Percentiles rank a stretch among this genome's conserved stretches.
These are phyloP conservation scores for Lantana camara DNA, from an alignment of 257 asterid species.

Conservation along the genomic window DNA sequence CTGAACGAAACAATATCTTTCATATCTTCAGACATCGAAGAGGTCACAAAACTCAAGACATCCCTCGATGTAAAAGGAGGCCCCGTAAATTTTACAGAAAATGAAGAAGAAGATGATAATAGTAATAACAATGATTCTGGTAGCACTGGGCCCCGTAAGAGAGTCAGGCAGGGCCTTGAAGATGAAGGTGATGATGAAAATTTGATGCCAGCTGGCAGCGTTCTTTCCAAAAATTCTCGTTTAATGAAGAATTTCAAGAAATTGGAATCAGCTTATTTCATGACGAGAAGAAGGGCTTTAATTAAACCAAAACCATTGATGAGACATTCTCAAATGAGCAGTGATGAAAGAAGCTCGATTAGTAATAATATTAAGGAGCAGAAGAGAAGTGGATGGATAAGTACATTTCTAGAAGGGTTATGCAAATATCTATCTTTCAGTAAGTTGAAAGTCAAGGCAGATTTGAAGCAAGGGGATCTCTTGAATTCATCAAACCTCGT, in stretches of 20 bases:
- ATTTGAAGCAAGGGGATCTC: conserved; percentile 94
- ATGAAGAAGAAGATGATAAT: conserved; percentile 38
- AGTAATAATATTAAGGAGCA: conserved; percentile 54
- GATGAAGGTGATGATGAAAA: conserved; percentile 37
- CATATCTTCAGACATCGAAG: conserved; percentile 79
- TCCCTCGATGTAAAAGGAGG: conserved; percentile 53
- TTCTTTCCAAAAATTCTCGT: conserved; percentile 58
- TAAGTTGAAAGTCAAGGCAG: conserved; percentile 83
- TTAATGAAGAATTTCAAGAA: conserved; percentile 82
- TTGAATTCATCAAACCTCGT: conserved; percentile 90
- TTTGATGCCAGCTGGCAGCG: conserved; percentile 33
- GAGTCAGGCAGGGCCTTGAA: conserved; percentile 55
- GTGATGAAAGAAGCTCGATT: conserved; percentile 78
- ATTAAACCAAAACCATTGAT: conserved; percentile 45
- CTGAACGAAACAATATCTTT: conserved; percentile 66
- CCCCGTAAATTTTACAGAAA: conserved; percentile 43
- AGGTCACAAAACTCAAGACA: conserved; percentile 62
- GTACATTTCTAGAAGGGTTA: conserved; percentile 78
- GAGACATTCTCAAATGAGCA: too few relatives aligned
- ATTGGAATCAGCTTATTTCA: conserved; percentile 79
- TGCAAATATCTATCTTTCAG: conserved; percentile 80
- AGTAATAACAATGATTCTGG: conserved; percentile 60
- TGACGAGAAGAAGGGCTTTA: conserved; percentile 57
- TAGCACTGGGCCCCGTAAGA: conserved; percentile 67
- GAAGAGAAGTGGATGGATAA: conserved; percentile 65